phyloP scores from a whole-genome alignment of 306 rosid species.

The Cucumis cinereus region DNA sequence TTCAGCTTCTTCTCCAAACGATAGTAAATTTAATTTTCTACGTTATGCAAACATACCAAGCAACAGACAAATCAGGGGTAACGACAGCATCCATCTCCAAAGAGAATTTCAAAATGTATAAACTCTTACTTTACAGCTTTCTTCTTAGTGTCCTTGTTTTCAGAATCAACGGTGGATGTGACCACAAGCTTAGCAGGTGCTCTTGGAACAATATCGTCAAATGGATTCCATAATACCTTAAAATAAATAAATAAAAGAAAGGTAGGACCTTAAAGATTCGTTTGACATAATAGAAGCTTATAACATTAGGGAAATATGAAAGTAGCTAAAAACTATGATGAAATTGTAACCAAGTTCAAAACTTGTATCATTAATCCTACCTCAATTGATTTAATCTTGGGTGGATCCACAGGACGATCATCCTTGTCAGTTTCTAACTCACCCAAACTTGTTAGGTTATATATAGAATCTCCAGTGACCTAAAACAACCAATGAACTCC shows the following conservation, averaged over 20 bases:
- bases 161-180: constrained; percentile 30
- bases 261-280: constrained; percentile 9
- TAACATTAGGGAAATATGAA: constrained; percentile 1
- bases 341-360: neutral
- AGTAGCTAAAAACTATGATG: neutral
- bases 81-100: neutral
- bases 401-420: constrained; percentile 77
- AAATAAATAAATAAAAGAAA: constrained; percentile 10
- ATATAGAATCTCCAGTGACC: constrained; percentile 94
- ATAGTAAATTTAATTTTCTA: constrained; percentile 80
- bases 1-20: constrained; percentile 96
- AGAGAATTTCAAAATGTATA: neutral
- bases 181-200: constrained; percentile 24
- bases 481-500: constrained; percentile 26
- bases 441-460: constrained; percentile 66
- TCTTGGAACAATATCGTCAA: constrained; percentile 81
- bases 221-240: constrained; percentile 87
- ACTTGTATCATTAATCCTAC: constrained; percentile 22
- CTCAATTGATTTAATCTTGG: constrained; percentile 78
- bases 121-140: constrained; percentile 71
- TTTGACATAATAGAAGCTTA: neutral
- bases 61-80: neutral
- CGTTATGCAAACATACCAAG: constrained; percentile 9
- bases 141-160: constrained; percentile 46
- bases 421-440: constrained; percentile 73